Evolutionary conservation across 768 basidiomycete genomes (phyloP).

Genomic region (Gymnopilus dilepis): DNA sequence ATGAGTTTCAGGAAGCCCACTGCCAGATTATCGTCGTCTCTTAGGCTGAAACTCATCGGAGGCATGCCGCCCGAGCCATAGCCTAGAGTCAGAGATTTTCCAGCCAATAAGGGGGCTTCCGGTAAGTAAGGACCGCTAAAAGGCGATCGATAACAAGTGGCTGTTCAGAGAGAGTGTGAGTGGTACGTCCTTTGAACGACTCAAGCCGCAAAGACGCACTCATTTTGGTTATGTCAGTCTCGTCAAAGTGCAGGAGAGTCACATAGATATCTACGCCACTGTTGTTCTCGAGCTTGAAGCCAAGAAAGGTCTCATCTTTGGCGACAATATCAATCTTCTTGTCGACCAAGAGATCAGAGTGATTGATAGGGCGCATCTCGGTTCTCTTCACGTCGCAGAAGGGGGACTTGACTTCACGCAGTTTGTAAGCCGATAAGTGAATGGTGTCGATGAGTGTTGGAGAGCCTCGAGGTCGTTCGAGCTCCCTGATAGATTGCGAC

Average conservation of each 20-base stretch:
- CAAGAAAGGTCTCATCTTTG: not conserved
- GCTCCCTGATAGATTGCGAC: not conserved
- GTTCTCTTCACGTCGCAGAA: slow-evolving; percentile 12
- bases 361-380: not conserved
- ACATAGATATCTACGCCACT: not conserved
- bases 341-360: not conserved
- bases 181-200: not conserved
- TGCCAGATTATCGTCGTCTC: not conserved
- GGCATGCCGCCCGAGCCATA: slow-evolving; percentile 11
- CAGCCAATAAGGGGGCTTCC: not conserved
- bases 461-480: not conserved
- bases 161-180: not conserved
- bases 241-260: not conserved
- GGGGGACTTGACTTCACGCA: slow-evolving; percentile 9
- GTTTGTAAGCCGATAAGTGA: not conserved
- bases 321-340: not conserved
- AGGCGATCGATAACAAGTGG: not conserved
- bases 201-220: not conserved
- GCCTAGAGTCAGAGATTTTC: slow-evolving; percentile 6
- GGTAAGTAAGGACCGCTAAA: slow-evolving; percentile 2
- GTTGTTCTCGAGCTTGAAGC: slow-evolving; percentile 1
- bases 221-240: not conserved
- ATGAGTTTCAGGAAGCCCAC: slow-evolving; percentile 7
- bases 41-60: slow-evolving; percentile 2
- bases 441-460: not conserved